Base-by-base conservation (phyloP, 2,329 filamentous ascomycete species). In the Penicillium frequentans region DNA sequence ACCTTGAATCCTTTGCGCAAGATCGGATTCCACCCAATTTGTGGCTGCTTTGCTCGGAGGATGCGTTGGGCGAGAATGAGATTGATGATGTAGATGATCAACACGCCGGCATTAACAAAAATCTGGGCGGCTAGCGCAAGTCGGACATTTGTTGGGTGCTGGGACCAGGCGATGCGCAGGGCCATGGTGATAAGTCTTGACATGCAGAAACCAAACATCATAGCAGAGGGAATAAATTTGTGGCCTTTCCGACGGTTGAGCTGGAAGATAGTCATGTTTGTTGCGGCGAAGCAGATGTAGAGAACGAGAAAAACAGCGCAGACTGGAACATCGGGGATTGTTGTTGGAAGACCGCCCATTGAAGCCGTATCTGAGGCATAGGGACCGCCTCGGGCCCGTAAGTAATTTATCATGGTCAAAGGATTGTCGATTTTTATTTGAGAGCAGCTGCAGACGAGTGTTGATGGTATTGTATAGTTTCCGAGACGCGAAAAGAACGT, bases 51-150 rank as follows among this genome's bases (percentile, higher is more conserved):
- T 5, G 89, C 88, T 53, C 91, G 84, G 19, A 95, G 73, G 26
- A 96, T 81, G 46, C 91, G 86, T 73, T 91, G 90, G 0, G 87
- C 76, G 69, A 93, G 90, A 67, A 95, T 77, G 43, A 96, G 75
- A 75, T 96, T 95, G 73, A 91, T 78, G 66, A 93, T 76, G 73
- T 90, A 93, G 26, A 96, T 77, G 8, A 96, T 73, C 33, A 96
- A 71, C 16, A 92, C 86, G 43, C 90, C 91, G 0, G 89, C 87
- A 45, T 86, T 84, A 56, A 90, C 84, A 65, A 95, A 86, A 68
- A 95, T 83, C 62, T 81, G 80, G 3, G 89, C 84, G 0, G 83
- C 82, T 49, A 86, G 82, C 3, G 77, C 81, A 5, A 86, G 68
- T 10, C 65, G 68, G 33, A 82, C 65, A 58, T 82, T 81, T 11